A percentile compares a stretch with the other conserved stretches of the same genome.
These are phyloP conservation scores for Grosmannia serpens DNA, from an alignment of 2,329 filamentous ascomycete species.

Conservation along the genomic window DNA sequence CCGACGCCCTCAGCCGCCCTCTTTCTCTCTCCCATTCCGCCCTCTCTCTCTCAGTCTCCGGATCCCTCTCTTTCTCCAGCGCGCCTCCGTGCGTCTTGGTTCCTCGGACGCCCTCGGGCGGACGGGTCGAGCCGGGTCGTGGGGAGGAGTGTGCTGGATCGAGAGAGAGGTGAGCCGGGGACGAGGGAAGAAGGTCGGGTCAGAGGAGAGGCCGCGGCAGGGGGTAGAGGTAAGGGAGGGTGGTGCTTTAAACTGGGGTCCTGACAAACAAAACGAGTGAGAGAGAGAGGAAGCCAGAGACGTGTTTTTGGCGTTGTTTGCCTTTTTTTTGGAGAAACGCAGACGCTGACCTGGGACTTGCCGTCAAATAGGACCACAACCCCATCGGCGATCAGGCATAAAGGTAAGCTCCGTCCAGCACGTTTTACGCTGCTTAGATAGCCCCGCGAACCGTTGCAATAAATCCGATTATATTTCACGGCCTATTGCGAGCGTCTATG, in stretches of 20 bases:
- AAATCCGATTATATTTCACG: no score
- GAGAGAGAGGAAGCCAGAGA: not conserved
- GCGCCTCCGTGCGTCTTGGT: not conserved
- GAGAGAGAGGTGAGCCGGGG: constrained; percentile 15
- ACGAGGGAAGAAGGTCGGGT: constrained; percentile 3
- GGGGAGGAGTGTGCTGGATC: not conserved
- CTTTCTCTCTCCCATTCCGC: constrained; percentile 6
- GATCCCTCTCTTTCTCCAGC: constrained; percentile 3
- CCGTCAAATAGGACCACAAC: no score
- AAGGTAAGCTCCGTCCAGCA: no score
- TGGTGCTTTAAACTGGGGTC: constrained; percentile 28
- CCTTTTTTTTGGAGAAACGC: not conserved
- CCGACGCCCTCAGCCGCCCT: not conserved
- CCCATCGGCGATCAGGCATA: no score
- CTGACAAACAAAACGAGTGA: not conserved
- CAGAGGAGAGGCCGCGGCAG: not conserved
- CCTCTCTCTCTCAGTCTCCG: constrained; percentile 6
- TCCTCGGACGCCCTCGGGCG: constrained; percentile 4
- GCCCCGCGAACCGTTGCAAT: no score
- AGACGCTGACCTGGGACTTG: not conserved
- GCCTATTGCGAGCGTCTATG: no score
- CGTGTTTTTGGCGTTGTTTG: not conserved
- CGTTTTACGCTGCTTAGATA: no score
- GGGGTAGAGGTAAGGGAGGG: constrained; percentile 19
- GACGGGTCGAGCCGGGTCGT: constrained; percentile 18